Conservation (phyloP, 345 rosid genomes). For the Lumnitzera racemosa region DNA sequence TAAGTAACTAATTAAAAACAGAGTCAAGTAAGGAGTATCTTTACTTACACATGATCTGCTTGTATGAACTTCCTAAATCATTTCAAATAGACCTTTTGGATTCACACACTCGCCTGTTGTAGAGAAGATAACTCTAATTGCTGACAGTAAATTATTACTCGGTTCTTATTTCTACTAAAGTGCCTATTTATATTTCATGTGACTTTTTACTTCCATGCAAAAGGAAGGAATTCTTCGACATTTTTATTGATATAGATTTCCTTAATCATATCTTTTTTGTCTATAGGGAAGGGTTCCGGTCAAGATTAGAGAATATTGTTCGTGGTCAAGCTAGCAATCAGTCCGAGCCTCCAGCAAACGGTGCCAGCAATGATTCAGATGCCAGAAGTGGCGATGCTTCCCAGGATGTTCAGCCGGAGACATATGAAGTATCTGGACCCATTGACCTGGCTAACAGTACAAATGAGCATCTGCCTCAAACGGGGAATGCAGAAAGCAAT, state of each 20-base stretch:
- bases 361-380: constrained; percentile 33
- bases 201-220: too few species aligned
- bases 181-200: too few species aligned
- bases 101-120: too few species aligned
- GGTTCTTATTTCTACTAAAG: too few species aligned
- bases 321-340: constrained; percentile 54
- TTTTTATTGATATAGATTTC: not conserved
- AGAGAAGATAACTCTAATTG: too few species aligned
- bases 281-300: constrained; percentile 81
- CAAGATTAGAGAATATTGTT: constrained; percentile 62
- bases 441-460: constrained; percentile 33
- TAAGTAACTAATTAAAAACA: too few species aligned
- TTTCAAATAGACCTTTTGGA: too few species aligned
- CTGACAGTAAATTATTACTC: too few species aligned
- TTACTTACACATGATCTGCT: too few species aligned
- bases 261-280: constrained; percentile 7
- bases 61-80: too few species aligned
- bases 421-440: constrained; percentile 33
- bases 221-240: too few species aligned
- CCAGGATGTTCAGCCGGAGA: constrained; percentile 34
- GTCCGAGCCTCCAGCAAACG: constrained; percentile 36
- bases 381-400: constrained; percentile 28
- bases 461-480: constrained; percentile 34
- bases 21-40: too few species aligned
- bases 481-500: constrained; percentile 29